Conservation (phyloP, 2,329 filamentous ascomycete genomes). For the Pyrenophora graminea region DNA sequence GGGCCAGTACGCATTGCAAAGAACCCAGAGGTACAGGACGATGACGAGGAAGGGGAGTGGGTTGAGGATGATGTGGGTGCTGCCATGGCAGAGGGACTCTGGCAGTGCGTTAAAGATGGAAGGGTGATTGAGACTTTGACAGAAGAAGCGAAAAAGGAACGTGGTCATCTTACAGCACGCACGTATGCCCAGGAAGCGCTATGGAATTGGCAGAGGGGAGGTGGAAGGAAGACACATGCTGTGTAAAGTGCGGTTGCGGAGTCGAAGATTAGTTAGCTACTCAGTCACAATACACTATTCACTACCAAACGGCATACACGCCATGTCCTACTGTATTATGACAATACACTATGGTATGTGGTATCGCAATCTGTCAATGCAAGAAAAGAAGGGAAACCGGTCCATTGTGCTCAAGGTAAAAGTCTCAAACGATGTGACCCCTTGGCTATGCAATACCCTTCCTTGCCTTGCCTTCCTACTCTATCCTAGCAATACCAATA, state of each 20-base stretch:
- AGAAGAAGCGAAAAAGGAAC: slow-evolving; percentile 70
- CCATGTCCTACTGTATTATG: too few relatives aligned
- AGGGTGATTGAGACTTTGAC: slow-evolving; percentile 76
- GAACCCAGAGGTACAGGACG: slow-evolving; percentile 42
- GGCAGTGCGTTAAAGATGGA: slow-evolving; percentile 77
- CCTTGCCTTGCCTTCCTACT: background rate
- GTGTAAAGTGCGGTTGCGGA: slow-evolving; percentile 30
- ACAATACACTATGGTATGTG: too few relatives aligned
- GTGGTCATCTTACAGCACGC: slow-evolving; percentile 76
- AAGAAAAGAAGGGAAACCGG: too few relatives aligned
- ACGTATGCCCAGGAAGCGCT: slow-evolving; percentile 87
- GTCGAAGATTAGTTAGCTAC: too few relatives aligned
- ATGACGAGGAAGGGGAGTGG: slow-evolving; percentile 35
- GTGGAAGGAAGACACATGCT: slow-evolving; percentile 63
- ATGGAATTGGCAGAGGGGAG: slow-evolving; percentile 81
- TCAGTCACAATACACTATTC: too few relatives aligned
- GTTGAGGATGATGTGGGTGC: slow-evolving; percentile 47
- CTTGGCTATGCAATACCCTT: background rate
- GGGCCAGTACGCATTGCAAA: slow-evolving; percentile 53
- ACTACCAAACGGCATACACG: too few relatives aligned
- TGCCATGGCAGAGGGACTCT: slow-evolving; percentile 72
- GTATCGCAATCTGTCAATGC: too few relatives aligned
- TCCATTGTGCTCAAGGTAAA: too few relatives aligned
- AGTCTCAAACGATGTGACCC: background rate
- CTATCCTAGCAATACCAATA: background rate